phyloP scores from a whole-genome alignment of 805 yeast genomes.

The Barnettozyma siamensis region DNA sequence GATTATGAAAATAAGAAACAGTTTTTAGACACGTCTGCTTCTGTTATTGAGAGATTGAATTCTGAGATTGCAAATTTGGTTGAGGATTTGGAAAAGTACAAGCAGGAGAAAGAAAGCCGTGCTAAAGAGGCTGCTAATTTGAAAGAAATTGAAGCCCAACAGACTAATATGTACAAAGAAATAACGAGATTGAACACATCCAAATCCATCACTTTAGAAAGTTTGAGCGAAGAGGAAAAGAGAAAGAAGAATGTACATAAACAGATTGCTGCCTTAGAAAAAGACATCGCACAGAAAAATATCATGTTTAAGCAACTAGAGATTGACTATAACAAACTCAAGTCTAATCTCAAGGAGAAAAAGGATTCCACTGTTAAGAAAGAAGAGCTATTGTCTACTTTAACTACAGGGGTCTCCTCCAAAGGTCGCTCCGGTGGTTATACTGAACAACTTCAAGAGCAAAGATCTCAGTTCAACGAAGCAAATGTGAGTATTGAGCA shows the following conservation, averaged over 20 bases:
- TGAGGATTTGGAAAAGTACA: conserved; percentile 53
- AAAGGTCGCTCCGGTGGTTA: conserved; percentile 76
- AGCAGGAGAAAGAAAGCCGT: conserved; percentile 49
- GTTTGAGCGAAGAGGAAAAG: conserved; percentile 45
- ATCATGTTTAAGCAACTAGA: conserved; percentile 38
- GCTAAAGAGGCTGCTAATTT: conserved; percentile 54
- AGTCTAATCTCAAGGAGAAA: conserved; percentile 36
- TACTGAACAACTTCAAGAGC: conserved; percentile 59
- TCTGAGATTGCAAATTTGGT: conserved; percentile 54
- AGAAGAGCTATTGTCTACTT: conserved; percentile 74
- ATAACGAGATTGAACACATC: conserved; percentile 66
- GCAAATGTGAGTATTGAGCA: conserved; percentile 53
- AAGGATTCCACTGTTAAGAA: conserved; percentile 48
- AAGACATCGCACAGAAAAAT: conserved; percentile 30
- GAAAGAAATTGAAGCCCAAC: conserved; percentile 53
- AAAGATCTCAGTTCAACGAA: conserved; percentile 49
- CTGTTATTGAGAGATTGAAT: conserved; percentile 39
- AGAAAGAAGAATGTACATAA: conserved; percentile 30
- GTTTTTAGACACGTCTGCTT: conserved; percentile 35
- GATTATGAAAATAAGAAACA: conserved; percentile 37
- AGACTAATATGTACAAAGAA: conserved; percentile 52
- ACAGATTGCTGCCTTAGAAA: conserved; percentile 31
- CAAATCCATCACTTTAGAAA: conserved; percentile 51
- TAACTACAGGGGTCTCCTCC: conserved; percentile 86
- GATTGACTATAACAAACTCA: conserved; percentile 38